A percentile compares a stretch with the other conserved stretches of the same genome.
Conservation (phyloP, 805 yeast species). For the Zygoascus ofunaensis region DNA sequence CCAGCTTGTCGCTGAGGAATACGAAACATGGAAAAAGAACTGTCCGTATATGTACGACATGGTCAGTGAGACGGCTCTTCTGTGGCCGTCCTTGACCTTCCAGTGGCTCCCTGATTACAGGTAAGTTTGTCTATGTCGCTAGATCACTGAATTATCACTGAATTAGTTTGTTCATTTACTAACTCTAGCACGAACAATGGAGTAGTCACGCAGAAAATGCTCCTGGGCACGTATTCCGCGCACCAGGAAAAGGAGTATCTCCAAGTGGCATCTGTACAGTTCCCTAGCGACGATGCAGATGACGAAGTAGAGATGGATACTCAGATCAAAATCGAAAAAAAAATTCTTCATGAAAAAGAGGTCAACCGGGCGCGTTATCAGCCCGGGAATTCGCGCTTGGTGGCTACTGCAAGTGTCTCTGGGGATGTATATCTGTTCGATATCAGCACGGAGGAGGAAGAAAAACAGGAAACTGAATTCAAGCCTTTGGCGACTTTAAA, state of each 20-base stretch:
- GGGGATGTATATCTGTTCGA: constrained; percentile 28
- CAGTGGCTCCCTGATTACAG: constrained; percentile 51
- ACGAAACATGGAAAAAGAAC: constrained; percentile 69
- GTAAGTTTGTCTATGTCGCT: constrained; percentile 6
- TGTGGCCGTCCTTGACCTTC: constrained; percentile 64
- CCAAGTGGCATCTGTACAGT: constrained; percentile 12
- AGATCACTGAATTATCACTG: too few relatives aligned
- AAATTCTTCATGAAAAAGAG: constrained; percentile 59
- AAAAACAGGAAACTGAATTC: constrained; percentile 5
- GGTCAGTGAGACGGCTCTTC: constrained; percentile 55
- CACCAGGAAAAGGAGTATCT: constrained; percentile 17
- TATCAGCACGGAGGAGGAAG: constrained; percentile 8
- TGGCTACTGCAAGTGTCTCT: constrained; percentile 45
- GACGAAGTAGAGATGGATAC: constrained; percentile 3
- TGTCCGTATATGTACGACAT: constrained; percentile 71
- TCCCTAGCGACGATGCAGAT: constrained; percentile 9
- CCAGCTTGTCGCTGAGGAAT: constrained; percentile 18
- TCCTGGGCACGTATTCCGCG: constrained; percentile 17
- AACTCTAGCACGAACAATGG: constrained; percentile 3
- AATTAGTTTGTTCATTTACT: not conserved
- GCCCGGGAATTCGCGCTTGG: constrained; percentile 36
- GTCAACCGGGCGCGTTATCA: constrained; percentile 54
- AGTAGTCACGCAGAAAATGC: constrained; percentile 11
- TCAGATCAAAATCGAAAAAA: constrained; percentile 26
- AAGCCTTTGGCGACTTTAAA: constrained; percentile 13